A percentile compares a stretch with the other conserved stretches of the same genome.
phyloP scores from a whole-genome alignment of 495 filamentous ascomycete species.

The Penicillium argentinense region DNA sequence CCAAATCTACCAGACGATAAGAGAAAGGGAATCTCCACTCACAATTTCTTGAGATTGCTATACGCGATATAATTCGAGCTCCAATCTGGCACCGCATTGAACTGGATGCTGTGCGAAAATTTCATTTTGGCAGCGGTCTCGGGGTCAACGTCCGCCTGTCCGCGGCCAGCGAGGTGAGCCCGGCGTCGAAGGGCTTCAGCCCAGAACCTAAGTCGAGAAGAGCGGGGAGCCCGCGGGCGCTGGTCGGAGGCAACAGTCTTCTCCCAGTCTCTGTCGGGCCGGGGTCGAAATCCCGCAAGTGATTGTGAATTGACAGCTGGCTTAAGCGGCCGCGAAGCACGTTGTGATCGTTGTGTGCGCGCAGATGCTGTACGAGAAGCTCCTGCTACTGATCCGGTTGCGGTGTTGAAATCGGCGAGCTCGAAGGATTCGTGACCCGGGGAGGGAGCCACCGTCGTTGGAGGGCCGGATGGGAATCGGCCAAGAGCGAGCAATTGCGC shows the following conservation, averaged over 20 bases:
- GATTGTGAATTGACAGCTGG: constrained; percentile 15
- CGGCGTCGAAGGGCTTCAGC: constrained; percentile 37
- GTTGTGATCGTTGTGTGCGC: constrained; percentile 2
- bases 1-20: too few species aligned
- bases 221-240: constrained; percentile 14
- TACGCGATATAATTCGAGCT: constrained; percentile 97
- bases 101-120: constrained; percentile 99
- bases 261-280: constrained; percentile 10
- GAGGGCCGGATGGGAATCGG: constrained; percentile 20
- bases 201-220: constrained; percentile 38
- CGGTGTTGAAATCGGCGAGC: constrained; percentile 37
- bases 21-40: too few species aligned
- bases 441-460: constrained; percentile 30
- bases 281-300: constrained; percentile 9
- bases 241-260: constrained; percentile 12
- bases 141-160: constrained; percentile 20
- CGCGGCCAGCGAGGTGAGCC: constrained; percentile 20
- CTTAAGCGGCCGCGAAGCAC: constrained; percentile 2
- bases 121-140: constrained; percentile 79
- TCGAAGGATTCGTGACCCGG: constrained; percentile 32
- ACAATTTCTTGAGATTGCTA: constrained; percentile 98
- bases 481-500: constrained; percentile 14
- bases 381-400: constrained; percentile 10
- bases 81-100: constrained; percentile 99
- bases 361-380: constrained; percentile 5